These are phyloP conservation scores for Jimgerdemannia lactiflua DNA, from an alignment of 192 early-diverging fungal genomes.

Conservation along the genomic window DNA sequence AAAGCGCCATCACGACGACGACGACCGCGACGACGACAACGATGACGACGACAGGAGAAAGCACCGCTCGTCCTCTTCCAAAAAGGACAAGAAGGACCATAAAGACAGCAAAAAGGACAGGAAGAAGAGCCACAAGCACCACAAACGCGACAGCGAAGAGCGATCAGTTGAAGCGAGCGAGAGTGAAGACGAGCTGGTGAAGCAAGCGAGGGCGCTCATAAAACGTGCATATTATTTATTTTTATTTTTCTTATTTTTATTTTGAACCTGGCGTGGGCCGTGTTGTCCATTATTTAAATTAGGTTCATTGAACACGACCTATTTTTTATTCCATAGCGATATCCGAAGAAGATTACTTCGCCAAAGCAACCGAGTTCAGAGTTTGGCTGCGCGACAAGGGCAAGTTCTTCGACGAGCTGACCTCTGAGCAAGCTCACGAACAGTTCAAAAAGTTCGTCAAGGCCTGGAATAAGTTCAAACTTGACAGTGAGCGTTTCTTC, in stretches of 20 bases:
- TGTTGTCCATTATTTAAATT: background rate
- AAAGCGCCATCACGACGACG: background rate
- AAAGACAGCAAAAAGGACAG: background rate
- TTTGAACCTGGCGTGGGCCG: no score
- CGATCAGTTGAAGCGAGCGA: background rate
- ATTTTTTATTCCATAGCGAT: constrained; percentile 36
- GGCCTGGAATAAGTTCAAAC: constrained; percentile 77
- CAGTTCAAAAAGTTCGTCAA: constrained; percentile 87
- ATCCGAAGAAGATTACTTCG: constrained; percentile 74
- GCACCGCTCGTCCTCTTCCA: background rate
- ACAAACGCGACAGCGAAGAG: background rate
- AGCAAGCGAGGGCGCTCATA: background rate
- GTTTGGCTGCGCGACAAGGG: constrained; percentile 77
- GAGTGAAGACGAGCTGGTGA: background rate
- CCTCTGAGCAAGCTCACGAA: constrained; percentile 57
- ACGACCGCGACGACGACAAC: background rate
- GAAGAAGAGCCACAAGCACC: background rate
- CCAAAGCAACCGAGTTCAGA: constrained; percentile 73
- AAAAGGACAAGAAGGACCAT: background rate
- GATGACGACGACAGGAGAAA: background rate
- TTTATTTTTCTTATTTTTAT: no score
- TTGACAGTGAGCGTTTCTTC: constrained; percentile 45
- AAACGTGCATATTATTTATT: background rate
- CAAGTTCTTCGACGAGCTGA: constrained; percentile 76
- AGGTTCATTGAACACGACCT: background rate